These are phyloP conservation scores for Isoetes taiwanensis DNA, from an alignment of 75 land plant species.

Conservation along the genomic window DNA sequence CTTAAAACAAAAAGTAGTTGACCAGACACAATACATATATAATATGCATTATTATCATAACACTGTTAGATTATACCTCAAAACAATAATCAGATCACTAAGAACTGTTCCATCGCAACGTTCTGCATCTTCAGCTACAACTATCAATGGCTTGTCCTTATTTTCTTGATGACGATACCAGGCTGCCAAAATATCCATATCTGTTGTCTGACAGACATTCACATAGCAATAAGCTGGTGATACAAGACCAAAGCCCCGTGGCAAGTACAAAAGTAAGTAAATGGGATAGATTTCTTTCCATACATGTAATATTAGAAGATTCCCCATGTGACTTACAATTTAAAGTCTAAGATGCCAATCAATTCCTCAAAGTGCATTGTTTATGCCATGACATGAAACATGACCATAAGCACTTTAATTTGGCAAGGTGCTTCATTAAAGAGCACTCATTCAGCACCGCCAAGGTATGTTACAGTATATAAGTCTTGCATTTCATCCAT, in stretches of 20 bases:
- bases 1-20: too few relatives aligned
- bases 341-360: too few relatives aligned
- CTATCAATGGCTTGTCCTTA: constrained; percentile 36
- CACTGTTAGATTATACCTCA: constrained; percentile 36
- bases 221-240: background rate
- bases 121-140: constrained; percentile 64
- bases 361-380: background rate
- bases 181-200: constrained; percentile 62
- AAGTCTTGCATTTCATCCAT: background rate
- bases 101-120: constrained; percentile 47
- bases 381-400: background rate
- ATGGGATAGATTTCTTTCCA: background rate
- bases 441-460: too few relatives aligned
- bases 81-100: constrained; percentile 53
- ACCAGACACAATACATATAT: too few relatives aligned
- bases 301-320: background rate
- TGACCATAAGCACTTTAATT: background rate
- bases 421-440: background rate
- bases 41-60: background rate
- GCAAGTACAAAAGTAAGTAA: background rate
- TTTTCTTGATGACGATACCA: constrained; percentile 54
- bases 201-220: constrained; percentile 46
- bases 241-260: background rate
- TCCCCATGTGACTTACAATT: background rate
- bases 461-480: too few relatives aligned